These are phyloP conservation scores for Panaeolus papilionaceus DNA, from an alignment of 768 basidiomycete genomes.

Conservation along the genomic window DNA sequence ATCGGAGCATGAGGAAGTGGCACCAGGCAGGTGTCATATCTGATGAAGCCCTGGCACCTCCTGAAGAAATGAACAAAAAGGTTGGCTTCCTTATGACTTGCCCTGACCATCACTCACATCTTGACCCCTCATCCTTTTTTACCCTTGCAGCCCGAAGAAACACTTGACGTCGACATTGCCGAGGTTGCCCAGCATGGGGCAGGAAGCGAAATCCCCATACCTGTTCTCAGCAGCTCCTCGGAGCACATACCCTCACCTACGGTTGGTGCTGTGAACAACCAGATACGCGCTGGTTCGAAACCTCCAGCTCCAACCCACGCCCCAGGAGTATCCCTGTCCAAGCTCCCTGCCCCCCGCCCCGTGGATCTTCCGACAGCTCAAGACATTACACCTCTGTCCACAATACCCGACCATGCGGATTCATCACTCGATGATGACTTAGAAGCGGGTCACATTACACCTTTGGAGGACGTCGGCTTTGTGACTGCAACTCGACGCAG, in stretches of 20 bases:
- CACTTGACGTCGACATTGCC: conserved; percentile 45
- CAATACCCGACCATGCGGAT: conserved; percentile 51
- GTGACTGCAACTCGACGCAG: conserved; percentile 29
- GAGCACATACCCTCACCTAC: conserved; percentile 43
- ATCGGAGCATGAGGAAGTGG: conserved; percentile 88
- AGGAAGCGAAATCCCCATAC: conserved; percentile 66
- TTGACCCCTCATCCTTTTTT: not conserved
- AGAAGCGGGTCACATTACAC: conserved; percentile 51
- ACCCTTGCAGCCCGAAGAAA: conserved; percentile 21
- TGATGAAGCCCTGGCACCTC: conserved; percentile 46
- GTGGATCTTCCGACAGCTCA: conserved; percentile 70
- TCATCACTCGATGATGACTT: conserved; percentile 53
- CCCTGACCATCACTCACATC: not conserved
- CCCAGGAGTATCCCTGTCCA: conserved; percentile 69
- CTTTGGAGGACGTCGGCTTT: conserved; percentile 32
- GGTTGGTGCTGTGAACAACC: conserved; percentile 27
- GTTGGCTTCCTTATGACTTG: conserved; percentile 15
- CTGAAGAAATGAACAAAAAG: conserved; percentile 54
- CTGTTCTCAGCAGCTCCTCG: conserved; percentile 54
- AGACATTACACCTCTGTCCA: conserved; percentile 57
- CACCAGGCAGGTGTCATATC: conserved; percentile 76
- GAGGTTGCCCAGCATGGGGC: conserved; percentile 49
- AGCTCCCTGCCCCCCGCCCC: conserved; percentile 73
- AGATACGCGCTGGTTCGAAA: conserved; percentile 29
- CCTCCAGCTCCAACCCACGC: conserved; percentile 24